Evolutionary conservation across 306 rosid genomes (phyloP).

Genomic region (Clitoria ternatea): DNA sequence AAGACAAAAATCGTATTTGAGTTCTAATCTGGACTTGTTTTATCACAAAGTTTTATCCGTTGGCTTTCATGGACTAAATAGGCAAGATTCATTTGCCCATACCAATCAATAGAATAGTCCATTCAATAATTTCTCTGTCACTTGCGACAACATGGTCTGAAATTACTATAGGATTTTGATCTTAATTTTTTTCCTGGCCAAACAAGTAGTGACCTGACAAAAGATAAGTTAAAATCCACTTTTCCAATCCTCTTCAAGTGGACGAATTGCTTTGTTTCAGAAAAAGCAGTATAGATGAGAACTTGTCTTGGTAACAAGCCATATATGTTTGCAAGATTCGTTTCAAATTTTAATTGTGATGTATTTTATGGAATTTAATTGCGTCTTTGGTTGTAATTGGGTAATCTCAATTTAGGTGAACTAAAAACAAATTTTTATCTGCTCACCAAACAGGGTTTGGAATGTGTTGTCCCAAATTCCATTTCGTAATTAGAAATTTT

Average conservation of each 20-base stretch:
- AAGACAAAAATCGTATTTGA: background rate
- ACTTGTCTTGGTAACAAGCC: background rate
- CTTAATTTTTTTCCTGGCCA: background rate
- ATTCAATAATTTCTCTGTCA: background rate
- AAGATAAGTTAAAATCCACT: slow-evolving; percentile 3
- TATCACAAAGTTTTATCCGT: background rate
- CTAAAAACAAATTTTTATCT: too few species aligned
- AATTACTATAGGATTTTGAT: background rate
- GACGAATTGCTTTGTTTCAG: background rate
- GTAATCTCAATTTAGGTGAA: too few species aligned
- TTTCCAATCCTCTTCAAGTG: background rate
- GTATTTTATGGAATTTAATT: background rate
- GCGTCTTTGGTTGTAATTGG: too few species aligned
- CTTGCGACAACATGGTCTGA: background rate
- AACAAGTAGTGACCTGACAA: background rate
- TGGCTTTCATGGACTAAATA: background rate
- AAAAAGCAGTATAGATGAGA: background rate
- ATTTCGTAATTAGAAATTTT: too few species aligned
- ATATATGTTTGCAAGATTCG: background rate
- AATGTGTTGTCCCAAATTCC: too few species aligned
- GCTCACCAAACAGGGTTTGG: too few species aligned
- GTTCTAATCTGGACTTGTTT: background rate
- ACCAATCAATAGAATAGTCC: background rate
- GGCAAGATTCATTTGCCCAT: background rate
- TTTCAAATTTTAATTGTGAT: background rate